Evolutionary conservation across 2,329 filamentous ascomycete genomes (phyloP).

Genomic region (Colletotrichum sidae): DNA sequence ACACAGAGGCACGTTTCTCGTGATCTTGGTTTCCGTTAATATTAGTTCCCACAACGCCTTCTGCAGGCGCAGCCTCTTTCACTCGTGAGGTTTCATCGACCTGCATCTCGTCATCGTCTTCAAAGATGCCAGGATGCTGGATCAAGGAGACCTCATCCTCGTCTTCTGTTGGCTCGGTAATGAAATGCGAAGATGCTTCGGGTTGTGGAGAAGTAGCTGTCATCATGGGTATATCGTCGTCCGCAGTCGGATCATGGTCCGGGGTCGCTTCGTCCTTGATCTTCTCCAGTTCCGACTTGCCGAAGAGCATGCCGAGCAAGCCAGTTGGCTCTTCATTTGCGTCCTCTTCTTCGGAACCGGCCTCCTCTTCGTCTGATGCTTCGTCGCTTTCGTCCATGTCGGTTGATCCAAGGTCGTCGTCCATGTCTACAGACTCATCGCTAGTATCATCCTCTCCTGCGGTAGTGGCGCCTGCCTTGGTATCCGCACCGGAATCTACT

Average conservation of each 20-base stretch:
- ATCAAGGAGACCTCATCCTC: conserved; percentile 48
- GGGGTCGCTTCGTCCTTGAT: conserved; percentile 54
- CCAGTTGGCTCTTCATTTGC: conserved; percentile 58
- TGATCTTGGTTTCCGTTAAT: neutral
- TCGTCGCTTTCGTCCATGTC: conserved; percentile 61
- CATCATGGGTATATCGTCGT: conserved; percentile 35
- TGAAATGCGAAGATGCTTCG: conserved; percentile 23
- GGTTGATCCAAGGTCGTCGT: conserved; percentile 72
- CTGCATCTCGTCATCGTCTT: conserved; percentile 19
- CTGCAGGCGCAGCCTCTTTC: neutral
- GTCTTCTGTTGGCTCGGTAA: conserved; percentile 42
- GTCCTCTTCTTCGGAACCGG: conserved; percentile 56
- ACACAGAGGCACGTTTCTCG: too few relatives aligned
- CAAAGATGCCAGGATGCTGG: conserved; percentile 44
- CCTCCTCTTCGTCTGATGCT: conserved; percentile 53
- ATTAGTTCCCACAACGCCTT: neutral
- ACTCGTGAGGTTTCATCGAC: conserved; percentile 2
- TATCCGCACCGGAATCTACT: conserved; percentile 30
- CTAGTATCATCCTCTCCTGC: conserved; percentile 62
- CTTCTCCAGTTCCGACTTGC: conserved; percentile 66
- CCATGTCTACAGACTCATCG: conserved; percentile 77
- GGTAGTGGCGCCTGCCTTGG: neutral
- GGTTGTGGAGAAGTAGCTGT: conserved; percentile 5
- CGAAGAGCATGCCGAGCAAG: conserved; percentile 69
- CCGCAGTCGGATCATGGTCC: conserved; percentile 42